Base-by-base conservation (phyloP, 2,329 filamentous ascomycete species). In the Massarina eburnea region DNA sequence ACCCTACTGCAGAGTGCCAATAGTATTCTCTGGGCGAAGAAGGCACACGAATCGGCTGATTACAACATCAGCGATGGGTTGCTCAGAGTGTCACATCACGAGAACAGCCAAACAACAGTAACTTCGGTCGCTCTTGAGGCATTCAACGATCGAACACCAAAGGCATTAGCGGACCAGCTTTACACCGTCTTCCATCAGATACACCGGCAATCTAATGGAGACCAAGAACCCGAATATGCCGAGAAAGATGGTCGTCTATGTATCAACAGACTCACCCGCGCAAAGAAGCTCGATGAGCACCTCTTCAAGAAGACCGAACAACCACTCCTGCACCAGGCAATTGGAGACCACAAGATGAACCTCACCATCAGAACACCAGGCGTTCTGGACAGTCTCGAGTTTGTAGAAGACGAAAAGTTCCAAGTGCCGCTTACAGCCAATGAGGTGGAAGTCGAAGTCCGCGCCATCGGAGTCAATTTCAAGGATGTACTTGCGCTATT, bases 381-480 rank as follows among this genome's bases (percentile, higher is more conserved):
- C 2, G 10, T 49, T 12, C 43, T 52, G 2, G 42, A 46, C 20
- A 40, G 33, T 7, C 19, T 52, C 2, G 37, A 39, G 8, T 52
- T 43, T 19, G 32, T 41, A 2, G 17, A 43, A 3, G 45, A 43
- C 27, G n/a, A 34, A 9, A 15, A 15, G 18, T n/a, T 17, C 8
- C 3, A 24, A 10, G 2, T 12, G 7, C 15, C 19, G 4, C 33
- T 51, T 5, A n/a, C 12, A 10, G 21, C 39, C 15, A 20, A 35
- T 12, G 35, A 51, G 19, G 39, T 51, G 8, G 39, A 45, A 18
- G 17, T 51, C 19, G 18, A 43, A 27, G 46, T 47, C n/a, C 17
- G 21, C 17, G 41, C 46, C 7, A 32, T 30, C 6, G 51, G 51
- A 5, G 19, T 57, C 20, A 56, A 54, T 18, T 58, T 52, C 41